Percentiles rank a stretch among this genome's conserved stretches.
Evolutionary conservation across 805 yeast genomes (phyloP).

Genomic region (Schizosaccharomyces cryophilus): DNA sequence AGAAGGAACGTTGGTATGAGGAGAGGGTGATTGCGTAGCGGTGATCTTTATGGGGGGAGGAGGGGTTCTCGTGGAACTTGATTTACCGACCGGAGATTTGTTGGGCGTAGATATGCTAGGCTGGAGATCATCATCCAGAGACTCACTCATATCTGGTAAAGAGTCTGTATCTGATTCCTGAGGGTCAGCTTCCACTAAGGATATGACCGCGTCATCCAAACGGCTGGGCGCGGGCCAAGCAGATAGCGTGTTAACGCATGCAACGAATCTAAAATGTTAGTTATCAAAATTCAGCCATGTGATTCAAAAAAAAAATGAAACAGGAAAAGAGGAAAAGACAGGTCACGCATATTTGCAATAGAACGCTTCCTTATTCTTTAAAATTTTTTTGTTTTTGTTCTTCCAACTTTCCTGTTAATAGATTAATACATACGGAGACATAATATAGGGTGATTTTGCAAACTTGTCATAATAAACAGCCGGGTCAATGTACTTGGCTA

Average conservation of each 20-base stretch:
- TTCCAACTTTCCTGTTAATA: too few relatives aligned
- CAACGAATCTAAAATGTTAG: not conserved
- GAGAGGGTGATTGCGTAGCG: not conserved
- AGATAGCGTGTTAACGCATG: slow-evolving; percentile 3
- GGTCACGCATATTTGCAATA: too few relatives aligned
- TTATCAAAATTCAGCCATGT: not conserved
- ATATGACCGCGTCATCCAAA: not conserved
- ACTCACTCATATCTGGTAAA: not conserved
- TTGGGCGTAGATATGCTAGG: not conserved
- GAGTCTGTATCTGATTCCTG: not conserved
- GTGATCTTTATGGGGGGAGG: not conserved
- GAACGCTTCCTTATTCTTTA: too few relatives aligned
- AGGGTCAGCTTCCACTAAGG: not conserved
- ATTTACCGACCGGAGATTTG: not conserved
- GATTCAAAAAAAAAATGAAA: not conserved
- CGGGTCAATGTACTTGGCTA: slow-evolving; percentile 3
- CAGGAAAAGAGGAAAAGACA: not conserved
- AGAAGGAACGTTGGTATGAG: not conserved
- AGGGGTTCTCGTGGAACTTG: not conserved
- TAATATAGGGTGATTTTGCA: not conserved
- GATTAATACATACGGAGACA: slow-evolving; percentile 2
- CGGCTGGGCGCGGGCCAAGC: slow-evolving; percentile 3
- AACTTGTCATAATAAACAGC: slow-evolving; percentile 3
- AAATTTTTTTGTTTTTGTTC: too few relatives aligned
- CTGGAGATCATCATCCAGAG: not conserved